Base-by-base conservation (phyloP, 2,329 filamentous ascomycete species). In the Microsporum canis region DNA sequence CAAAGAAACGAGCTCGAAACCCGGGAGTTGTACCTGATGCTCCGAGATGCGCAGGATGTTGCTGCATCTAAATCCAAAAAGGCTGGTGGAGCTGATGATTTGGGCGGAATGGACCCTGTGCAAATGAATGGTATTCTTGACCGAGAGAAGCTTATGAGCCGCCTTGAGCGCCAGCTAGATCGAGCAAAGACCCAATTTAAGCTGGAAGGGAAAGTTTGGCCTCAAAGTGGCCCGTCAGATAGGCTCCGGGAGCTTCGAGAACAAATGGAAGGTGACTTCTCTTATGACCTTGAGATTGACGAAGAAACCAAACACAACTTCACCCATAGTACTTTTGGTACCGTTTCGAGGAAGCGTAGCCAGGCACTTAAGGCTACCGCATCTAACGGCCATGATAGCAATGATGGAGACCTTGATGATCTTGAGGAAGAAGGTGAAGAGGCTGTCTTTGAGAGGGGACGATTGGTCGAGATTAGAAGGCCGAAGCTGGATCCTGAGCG, bases 101-200 rank as follows among this genome's bases (percentile, higher is more conserved):
- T 85, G 43, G 80, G 74, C 57, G 81, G 84, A 45, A 83, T 82
- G 27, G 88, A 94, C 71, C 84, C 89, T 29, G 79, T 84, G 34
- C 87, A 87, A 60, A 90, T 92, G 87, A 85, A 91, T 71, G 94
- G 94, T 64, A 97, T 99, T 64, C 79, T 99, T 65, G 91, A 97
- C 72, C 88, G 94, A 31, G 89, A 96, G 70, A 86, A 83, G 70
- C 85, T 99, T 66, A 95, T 99, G 88, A 89, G 91, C 71, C 87
- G 91, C 59, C 81, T 99, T 61, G 91, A 96, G 74, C 95, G 89
- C 80, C 94, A 97, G 75, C 84, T 99, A 47, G 92, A 97, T 77
- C 82, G 94, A 65, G 92, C 96, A 65, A 97, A 97, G 82, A 97
- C 94, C 0, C 91, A 97, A 71, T 96, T 90, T 76, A 96, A 96